Base-by-base conservation (phyloP, 1,284 basidiomycete species). In the Chalciporus sp. region DNA sequence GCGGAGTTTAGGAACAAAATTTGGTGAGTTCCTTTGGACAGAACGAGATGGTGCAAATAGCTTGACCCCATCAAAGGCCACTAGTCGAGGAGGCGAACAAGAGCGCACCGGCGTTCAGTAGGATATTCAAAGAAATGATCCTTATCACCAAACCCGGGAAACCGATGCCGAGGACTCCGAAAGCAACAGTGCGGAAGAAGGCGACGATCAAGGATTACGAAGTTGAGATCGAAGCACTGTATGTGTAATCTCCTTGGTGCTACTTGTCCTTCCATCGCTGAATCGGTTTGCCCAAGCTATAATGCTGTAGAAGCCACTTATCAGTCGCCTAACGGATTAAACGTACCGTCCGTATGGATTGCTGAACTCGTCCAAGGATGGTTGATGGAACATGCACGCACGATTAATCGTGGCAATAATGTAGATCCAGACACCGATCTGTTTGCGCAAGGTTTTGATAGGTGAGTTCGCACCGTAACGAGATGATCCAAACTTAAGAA, bases 61-160 rank as follows among this genome's bases (percentile, higher is more conserved):
- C n/a, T n/a, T n/a, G n/a, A n/a, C n/a, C n/a, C n/a, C n/a, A n/a
- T n/a, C n/a, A n/a, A n/a, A 68, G 66, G 66, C 53, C 54, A 1
- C 7, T 14, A 11, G 45, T 68, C 9, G 68, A 68, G 16, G 64
- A 68, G 17, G 67, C 67, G 26, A 71, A 68, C 53, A 54, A 53
- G 17, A 19, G 51, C 1, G 58, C 69, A 0, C 66, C 69, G 0
- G 60, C 57, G 4, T 68, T 68, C 50, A 67, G 66, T 43, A 61
- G 67, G 3, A 67, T 67, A 7, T 68, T 70, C 49, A 69, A 70
- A 42, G 66, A 68, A 19, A 55, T 71, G 64, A 62, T 69, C 31
- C 20, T 69, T 28, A 48, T 69, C 3, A 56, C 60, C 7, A 40
- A 31, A 8, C 0, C 2, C 3, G 52, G 52, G 9, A 71, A 69